Percentiles rank a stretch among this genome's conserved stretches.
Evolutionary conservation across 805 yeast genomes (phyloP).

Genomic region (Kluyveromyces dobzhanskii): DNA sequence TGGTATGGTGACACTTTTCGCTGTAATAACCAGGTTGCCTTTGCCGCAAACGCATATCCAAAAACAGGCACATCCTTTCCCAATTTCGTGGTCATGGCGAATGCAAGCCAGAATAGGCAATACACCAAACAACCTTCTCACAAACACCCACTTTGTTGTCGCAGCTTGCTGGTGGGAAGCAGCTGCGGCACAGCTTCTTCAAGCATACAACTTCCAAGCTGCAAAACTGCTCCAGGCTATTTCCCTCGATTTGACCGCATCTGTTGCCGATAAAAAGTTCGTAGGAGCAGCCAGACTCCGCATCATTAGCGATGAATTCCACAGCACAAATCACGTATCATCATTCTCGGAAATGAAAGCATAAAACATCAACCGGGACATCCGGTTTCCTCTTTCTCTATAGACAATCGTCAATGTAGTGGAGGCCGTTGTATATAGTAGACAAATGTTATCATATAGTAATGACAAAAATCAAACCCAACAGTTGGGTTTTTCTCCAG

Average conservation of each 20-base stretch:
- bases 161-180: conserved; percentile 92
- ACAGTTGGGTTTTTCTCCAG: no score
- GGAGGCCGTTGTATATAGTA: no score
- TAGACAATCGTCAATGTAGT: no score
- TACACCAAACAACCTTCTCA: conserved; percentile 38
- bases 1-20: conserved; percentile 77
- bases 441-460: no score
- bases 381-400: no score
- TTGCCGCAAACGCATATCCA: conserved; percentile 26
- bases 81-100: conserved; percentile 55
- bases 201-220: conserved; percentile 63
- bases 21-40: conserved; percentile 55
- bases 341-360: conserved; percentile 30
- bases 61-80: conserved; percentile 41
- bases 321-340: conserved; percentile 36
- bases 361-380: no score
- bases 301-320: conserved; percentile 78
- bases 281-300: conserved; percentile 76
- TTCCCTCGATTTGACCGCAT: conserved; percentile 44
- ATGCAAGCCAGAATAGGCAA: conserved; percentile 68
- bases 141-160: conserved; percentile 63
- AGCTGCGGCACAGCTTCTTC: conserved; percentile 46
- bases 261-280: conserved; percentile 41
- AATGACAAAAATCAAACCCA: no score
- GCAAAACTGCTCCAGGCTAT: conserved; percentile 45